Percentiles rank a stretch among this genome's conserved stretches.
Conservation (phyloP, 1,284 basidiomycete species). For the Phylloboletellus chloephorus region DNA sequence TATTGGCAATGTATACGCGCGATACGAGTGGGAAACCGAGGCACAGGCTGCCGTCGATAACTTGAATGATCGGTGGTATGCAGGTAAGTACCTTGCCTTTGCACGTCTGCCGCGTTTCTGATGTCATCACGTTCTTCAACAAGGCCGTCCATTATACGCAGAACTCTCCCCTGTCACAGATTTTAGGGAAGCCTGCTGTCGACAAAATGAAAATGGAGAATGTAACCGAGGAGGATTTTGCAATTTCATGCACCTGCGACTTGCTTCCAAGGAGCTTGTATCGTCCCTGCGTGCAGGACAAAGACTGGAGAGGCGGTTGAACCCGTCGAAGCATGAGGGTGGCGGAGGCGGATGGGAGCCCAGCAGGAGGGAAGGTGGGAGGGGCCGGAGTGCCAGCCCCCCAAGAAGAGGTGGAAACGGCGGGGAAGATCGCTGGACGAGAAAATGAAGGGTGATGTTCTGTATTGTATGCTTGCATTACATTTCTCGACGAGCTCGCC, state of each 20-base stretch:
- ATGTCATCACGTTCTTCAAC: slow-evolving; percentile 3
- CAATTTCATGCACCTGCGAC: slow-evolving; percentile 97
- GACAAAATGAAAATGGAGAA: slow-evolving; percentile 97
- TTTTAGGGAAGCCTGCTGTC: slow-evolving; percentile 97
- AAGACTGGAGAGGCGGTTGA: slow-evolving; percentile 70
- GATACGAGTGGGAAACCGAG: slow-evolving; percentile 98
- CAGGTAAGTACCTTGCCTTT: slow-evolving; percentile 51
- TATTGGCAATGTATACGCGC: slow-evolving; percentile 97
- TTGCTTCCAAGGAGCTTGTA: slow-evolving; percentile 80
- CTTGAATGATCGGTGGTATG: slow-evolving; percentile 97
- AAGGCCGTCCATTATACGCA: slow-evolving; percentile 94
- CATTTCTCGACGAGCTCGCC: background rate
- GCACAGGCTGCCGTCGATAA: slow-evolving; percentile 91
- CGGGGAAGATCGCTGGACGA: slow-evolving; percentile 74
- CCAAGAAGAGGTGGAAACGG: slow-evolving; percentile 50
- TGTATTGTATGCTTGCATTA: background rate
- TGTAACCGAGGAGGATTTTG: slow-evolving; percentile 96
- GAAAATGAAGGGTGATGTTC: slow-evolving; percentile 38
- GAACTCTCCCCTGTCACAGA: slow-evolving; percentile 98
- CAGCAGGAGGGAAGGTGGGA: slow-evolving; percentile 55
- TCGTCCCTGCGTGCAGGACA: slow-evolving; percentile 78
- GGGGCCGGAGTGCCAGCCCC: slow-evolving; percentile 70
- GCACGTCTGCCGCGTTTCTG: slow-evolving; percentile 3
- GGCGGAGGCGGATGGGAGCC: slow-evolving; percentile 82
- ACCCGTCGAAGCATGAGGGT: slow-evolving; percentile 55